These are phyloP conservation scores for Falciphora oryzae DNA, from an alignment of 2,329 filamentous ascomycete species.

Conservation along the genomic window DNA sequence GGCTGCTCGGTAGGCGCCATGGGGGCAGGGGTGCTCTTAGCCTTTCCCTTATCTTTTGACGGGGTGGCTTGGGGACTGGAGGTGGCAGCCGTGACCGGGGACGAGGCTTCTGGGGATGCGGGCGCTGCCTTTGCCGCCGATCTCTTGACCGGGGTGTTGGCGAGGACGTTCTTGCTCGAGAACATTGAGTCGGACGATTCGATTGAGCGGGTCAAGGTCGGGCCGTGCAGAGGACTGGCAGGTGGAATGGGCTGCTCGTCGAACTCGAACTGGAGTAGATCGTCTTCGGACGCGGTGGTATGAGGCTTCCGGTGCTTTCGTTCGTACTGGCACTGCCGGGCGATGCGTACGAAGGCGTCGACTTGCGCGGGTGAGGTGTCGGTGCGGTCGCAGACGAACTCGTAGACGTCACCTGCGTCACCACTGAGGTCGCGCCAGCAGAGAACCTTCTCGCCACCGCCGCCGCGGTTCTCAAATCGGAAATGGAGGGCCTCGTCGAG, in stretches of 20 bases:
- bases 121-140: slow-evolving; percentile 19
- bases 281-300: slow-evolving; percentile 72
- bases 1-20: slow-evolving; percentile 56
- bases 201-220: slow-evolving; percentile 47
- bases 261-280: slow-evolving; percentile 81
- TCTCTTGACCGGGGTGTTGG: slow-evolving; percentile 43
- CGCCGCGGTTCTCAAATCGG: slow-evolving; percentile 73
- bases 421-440: slow-evolving; percentile 95
- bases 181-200: slow-evolving; percentile 54
- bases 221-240: slow-evolving; percentile 57
- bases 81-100: background rate
- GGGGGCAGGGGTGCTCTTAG: slow-evolving; percentile 32
- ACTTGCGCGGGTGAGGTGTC: slow-evolving; percentile 66
- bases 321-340: slow-evolving; percentile 95
- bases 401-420: slow-evolving; percentile 90
- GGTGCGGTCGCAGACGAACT: slow-evolving; percentile 83
- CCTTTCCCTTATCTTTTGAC: background rate
- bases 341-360: slow-evolving; percentile 72
- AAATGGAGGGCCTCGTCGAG: slow-evolving; percentile 91
- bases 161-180: slow-evolving; percentile 35
- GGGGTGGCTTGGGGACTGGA: background rate
- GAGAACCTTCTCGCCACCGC: slow-evolving; percentile 75
- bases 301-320: slow-evolving; percentile 81
- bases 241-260: slow-evolving; percentile 58
- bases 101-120: background rate